Conservation (phyloP, 148 eudicot species). For the Rheum nobile region DNA sequence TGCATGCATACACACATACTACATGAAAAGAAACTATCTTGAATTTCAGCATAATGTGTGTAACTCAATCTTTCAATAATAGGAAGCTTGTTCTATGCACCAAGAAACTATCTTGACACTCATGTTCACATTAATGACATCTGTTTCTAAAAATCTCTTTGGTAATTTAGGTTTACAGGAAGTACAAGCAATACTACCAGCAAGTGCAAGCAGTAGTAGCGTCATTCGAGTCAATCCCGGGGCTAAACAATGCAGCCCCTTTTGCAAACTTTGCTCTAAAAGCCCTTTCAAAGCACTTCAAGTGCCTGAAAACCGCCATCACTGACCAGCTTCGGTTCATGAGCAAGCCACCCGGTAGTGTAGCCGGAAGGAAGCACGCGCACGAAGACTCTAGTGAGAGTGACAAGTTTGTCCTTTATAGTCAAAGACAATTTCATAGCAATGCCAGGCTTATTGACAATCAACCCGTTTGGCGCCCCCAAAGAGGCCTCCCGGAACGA, state of each 20-base stretch:
- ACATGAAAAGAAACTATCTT: not conserved
- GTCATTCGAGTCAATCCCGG: constrained; percentile 28
- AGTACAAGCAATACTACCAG: constrained; percentile 37
- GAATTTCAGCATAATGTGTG: no score
- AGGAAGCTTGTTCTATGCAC: not conserved
- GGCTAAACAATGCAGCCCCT: constrained; percentile 27
- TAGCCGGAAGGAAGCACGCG: constrained; percentile 6
- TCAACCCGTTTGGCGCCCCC: constrained; percentile 67
- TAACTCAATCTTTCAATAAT: no score
- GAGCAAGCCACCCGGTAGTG: constrained; percentile 4
- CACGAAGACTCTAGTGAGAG: not conserved
- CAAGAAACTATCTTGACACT: not conserved
- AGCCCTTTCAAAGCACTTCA: constrained; percentile 34
- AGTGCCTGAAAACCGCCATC: constrained; percentile 27
- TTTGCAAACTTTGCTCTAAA: constrained; percentile 30
- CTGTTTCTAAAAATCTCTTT: no score
- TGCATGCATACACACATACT: not conserved
- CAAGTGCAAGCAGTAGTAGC: constrained; percentile 30
- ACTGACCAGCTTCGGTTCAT: constrained; percentile 19
- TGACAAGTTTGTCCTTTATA: constrained; percentile 2
- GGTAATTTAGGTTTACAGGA: constrained; percentile 27
- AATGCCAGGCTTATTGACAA: constrained; percentile 10
- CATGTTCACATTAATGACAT: not conserved
- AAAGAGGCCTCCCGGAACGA: constrained; percentile 65
- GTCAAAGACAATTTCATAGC: not conserved